phyloP scores from a whole-genome alignment of 202 grass and related monocot genomes.

The Carex arenaria region DNA sequence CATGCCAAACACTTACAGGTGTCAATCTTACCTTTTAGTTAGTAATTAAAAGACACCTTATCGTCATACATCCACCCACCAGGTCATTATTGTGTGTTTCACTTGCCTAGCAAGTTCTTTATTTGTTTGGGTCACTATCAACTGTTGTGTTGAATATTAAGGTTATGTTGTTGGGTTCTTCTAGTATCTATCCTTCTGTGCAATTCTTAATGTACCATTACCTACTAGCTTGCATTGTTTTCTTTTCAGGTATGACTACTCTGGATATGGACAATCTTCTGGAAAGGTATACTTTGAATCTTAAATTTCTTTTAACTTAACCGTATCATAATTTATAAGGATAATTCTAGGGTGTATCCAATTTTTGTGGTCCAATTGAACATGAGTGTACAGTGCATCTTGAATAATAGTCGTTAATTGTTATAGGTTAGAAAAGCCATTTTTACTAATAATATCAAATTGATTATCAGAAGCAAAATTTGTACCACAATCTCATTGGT shows the following conservation, averaged over 20 bases:
- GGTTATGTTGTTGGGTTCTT: slow-evolving; percentile 13
- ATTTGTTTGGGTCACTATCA: slow-evolving; percentile 20
- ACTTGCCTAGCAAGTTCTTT: slow-evolving; percentile 2
- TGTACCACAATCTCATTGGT: too few relatives aligned
- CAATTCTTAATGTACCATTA: slow-evolving; percentile 13
- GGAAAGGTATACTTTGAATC: slow-evolving; percentile 58
- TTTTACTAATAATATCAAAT: too few relatives aligned
- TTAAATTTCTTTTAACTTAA: background rate
- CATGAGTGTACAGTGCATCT: too few relatives aligned
- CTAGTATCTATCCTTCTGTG: background rate
- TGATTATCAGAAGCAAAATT: too few relatives aligned
- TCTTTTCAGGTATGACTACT: slow-evolving; percentile 83
- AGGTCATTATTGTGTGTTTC: slow-evolving; percentile 19
- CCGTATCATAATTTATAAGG: too few relatives aligned
- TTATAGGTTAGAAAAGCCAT: too few relatives aligned
- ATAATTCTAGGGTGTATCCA: too few relatives aligned
- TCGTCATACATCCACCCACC: background rate
- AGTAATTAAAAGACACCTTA: background rate
- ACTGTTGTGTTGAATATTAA: slow-evolving; percentile 28
- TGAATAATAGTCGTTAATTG: too few relatives aligned
- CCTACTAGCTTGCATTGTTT: slow-evolving; percentile 6
- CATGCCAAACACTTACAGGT: background rate
- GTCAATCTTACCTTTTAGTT: background rate
- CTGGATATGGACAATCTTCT: slow-evolving; percentile 94
- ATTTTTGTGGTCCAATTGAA: too few relatives aligned